Conservation (phyloP, 768 basidiomycete genomes). For the Imleria badia region DNA sequence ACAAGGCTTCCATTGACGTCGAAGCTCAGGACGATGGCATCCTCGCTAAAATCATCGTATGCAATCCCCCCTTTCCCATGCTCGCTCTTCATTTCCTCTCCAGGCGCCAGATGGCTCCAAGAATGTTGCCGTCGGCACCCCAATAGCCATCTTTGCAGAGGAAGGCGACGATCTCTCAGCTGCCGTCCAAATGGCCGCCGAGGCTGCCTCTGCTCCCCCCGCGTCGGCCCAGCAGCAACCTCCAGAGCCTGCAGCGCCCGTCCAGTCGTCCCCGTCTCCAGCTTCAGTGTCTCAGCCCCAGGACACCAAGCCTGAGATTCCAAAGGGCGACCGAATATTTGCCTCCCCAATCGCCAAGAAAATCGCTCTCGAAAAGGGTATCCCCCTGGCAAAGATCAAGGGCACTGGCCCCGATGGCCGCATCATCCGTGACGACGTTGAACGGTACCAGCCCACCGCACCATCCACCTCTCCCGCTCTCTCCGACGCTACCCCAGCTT, state of each 20-base stretch:
- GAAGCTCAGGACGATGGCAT: slow-evolving; percentile 98
- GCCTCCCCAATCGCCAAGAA: slow-evolving; percentile 96
- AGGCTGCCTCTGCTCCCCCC: slow-evolving; percentile 48
- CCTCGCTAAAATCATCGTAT: slow-evolving; percentile 93
- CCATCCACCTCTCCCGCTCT: slow-evolving; percentile 43
- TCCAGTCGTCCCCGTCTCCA: slow-evolving; percentile 35
- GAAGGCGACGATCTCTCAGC: slow-evolving; percentile 93
- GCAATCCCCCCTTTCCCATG: slow-evolving; percentile 26
- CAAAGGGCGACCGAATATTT: slow-evolving; percentile 81
- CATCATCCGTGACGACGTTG: slow-evolving; percentile 92
- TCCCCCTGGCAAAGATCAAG: slow-evolving; percentile 87
- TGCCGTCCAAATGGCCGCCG: slow-evolving; percentile 68
- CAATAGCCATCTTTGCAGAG: slow-evolving; percentile 91
- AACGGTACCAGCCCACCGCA: slow-evolving; percentile 71
- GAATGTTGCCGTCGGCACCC: slow-evolving; percentile 79
- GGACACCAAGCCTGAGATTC: slow-evolving; percentile 54
- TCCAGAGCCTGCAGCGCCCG: slow-evolving; percentile 43
- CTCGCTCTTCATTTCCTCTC: neutral
- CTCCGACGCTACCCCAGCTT: slow-evolving; percentile 47
- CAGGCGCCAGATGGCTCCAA: slow-evolving; percentile 86
- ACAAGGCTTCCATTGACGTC: slow-evolving; percentile 99
- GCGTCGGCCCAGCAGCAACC: slow-evolving; percentile 35
- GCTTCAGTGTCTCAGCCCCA: slow-evolving; percentile 35
- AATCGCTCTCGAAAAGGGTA: slow-evolving; percentile 90
- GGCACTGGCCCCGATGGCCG: slow-evolving; percentile 93